Evolutionary conservation across 2,329 filamentous ascomycete species (phyloP).

Genomic region (Davidsoniella australis): DNA sequence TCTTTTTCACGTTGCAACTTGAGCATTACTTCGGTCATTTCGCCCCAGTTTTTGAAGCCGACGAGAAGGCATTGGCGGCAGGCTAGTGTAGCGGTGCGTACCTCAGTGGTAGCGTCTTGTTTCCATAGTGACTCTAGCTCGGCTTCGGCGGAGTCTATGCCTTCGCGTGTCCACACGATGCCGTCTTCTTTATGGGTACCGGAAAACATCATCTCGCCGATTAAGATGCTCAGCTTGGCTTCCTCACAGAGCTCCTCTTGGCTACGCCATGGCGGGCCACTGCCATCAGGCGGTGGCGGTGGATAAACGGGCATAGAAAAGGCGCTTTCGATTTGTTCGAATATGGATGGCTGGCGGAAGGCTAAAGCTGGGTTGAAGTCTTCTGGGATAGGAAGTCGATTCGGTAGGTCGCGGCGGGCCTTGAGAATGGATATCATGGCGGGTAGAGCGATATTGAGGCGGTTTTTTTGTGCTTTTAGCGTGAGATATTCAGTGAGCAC

Average conservation of each 20-base stretch:
- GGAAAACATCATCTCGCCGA: constrained; percentile 82
- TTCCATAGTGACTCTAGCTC: constrained; percentile 29
- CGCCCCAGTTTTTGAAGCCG: constrained; percentile 65
- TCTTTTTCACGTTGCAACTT: constrained; percentile 36
- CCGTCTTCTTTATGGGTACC: constrained; percentile 46
- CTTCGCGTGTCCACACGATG: constrained; percentile 77
- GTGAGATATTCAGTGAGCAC: constrained; percentile 63
- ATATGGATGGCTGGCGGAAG: constrained; percentile 7
- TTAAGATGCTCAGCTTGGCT: constrained; percentile 71
- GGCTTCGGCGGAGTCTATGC: constrained; percentile 62
- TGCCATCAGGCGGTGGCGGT: constrained; percentile 50
- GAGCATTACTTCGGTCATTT: constrained; percentile 42
- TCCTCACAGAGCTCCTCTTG: constrained; percentile 61
- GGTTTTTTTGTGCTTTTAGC: constrained; percentile 54
- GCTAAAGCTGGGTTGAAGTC: not conserved
- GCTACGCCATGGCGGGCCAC: constrained; percentile 46
- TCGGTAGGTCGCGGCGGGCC: constrained; percentile 47
- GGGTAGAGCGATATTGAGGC: constrained; percentile 55
- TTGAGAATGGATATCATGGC: constrained; percentile 74
- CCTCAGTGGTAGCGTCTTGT: constrained; percentile 14
- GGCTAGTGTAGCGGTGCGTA: constrained; percentile 27
- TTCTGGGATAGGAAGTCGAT: constrained; percentile 17
- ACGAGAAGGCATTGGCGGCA: constrained; percentile 65
- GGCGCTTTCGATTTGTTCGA: constrained; percentile 9
- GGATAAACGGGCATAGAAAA: constrained; percentile 49